Base-by-base conservation (phyloP, 2,329 filamentous ascomycete species). In the Aureobasidium sp. region DNA sequence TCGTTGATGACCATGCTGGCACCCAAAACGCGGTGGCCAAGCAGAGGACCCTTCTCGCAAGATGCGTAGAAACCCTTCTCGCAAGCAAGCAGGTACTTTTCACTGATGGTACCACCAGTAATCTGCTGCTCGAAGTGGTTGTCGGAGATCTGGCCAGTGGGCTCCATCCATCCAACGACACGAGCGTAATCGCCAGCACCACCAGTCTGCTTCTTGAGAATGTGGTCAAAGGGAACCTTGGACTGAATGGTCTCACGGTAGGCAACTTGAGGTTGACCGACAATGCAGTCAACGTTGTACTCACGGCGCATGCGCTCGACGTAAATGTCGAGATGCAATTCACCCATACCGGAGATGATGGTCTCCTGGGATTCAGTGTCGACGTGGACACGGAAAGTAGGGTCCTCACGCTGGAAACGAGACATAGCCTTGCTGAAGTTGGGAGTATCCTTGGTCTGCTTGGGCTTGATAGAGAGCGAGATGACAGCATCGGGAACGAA, bases 351-450 rank as follows among this genome's bases (percentile, higher is more conserved):
- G 45, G 90, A 95, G 71, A 99, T 97, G 71, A 99, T 96, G 51
- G 93, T 97, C 79, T 99, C 91, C 72, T 96, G 89, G 66, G 88
- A 93, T 78, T 99, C 94, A 16, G 85, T 77, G 72, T 99, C 94
- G 69, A 96, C 91, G 69, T 91, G 88, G 41, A 99, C 90, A 59
- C 94, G 86, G 85, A 99, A 99, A 13, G 94, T 99, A 3, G 94
- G 94, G 70, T 99, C 94, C 77, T 99, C 94, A 66, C 94, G 89
- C 77, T 97, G 93, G 84, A 99, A 99, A 68, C 94, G 90, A 74
- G 93, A 94, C 86, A 99, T 97, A 68, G 94, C 94, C 79, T 99
- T 99, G 72, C 88, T 92, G 82, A 99, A 99, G 79, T 95, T 94
- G 73, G 90, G 86, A 62, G 88, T 86, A 70, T 99, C 93, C 74